Evolutionary conservation across 2,329 filamentous ascomycete species (phyloP).

Genomic region (Verticillium nubilum): DNA sequence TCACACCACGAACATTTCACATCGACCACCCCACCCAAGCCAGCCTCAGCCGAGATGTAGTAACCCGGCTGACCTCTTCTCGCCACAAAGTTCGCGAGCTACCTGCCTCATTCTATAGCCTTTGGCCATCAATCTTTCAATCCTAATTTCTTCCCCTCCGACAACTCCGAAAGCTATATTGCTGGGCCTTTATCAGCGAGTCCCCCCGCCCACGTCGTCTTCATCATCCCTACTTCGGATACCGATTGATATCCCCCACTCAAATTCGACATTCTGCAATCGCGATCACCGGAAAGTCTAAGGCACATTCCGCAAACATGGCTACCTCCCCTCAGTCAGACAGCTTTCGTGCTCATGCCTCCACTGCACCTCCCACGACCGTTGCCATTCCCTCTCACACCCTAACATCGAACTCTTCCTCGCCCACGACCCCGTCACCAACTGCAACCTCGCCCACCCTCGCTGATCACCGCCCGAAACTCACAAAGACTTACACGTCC

Average conservation of each 20-base stretch:
- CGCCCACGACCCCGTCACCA: constrained; percentile 3
- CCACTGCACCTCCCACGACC: constrained; percentile 1
- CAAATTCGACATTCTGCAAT: no score
- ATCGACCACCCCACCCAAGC: not conserved
- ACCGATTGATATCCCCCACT: no score
- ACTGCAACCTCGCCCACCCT: constrained; percentile 6
- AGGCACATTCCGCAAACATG: not conserved
- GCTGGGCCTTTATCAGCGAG: not conserved
- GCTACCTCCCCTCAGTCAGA: not conserved
- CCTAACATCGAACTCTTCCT: constrained; percentile 2
- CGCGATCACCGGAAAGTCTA: not conserved
- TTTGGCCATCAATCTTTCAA: not conserved
- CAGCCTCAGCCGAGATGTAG: not conserved
- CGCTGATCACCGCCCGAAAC: not conserved
- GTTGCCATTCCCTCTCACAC: constrained; percentile 9
- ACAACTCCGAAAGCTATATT: not conserved
- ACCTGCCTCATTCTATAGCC: not conserved
- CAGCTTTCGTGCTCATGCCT: not conserved
- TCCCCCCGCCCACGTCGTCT: not conserved
- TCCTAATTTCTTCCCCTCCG: not conserved
- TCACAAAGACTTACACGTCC: constrained; percentile 19
- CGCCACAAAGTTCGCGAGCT: not conserved
- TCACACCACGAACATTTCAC: not conserved
- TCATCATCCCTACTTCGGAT: not conserved
- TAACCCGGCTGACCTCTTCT: not conserved